Base-by-base conservation (phyloP, 306 rosid species). In the Leucaena leucocephala region DNA sequence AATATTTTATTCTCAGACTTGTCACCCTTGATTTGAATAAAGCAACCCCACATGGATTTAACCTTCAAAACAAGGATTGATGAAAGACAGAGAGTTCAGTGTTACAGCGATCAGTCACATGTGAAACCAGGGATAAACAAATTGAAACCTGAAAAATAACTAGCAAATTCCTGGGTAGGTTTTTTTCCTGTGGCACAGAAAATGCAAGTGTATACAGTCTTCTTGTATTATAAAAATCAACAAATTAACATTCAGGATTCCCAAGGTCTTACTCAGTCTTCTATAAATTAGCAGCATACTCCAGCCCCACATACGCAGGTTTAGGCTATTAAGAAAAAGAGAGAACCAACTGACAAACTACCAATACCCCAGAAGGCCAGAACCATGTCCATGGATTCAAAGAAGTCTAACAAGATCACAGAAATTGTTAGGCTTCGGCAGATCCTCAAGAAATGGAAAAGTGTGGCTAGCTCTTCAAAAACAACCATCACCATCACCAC, bases 361-460 rank as follows among this genome's bases (percentile, higher is more conserved):
- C 42, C 76, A 59, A 54, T 55, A 21, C 15, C 70, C 54, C 77
- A 64, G 38, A 58, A 74, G 61, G 43, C 75, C 48, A 76, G 43
- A 49, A 63, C 80, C 59, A 77, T 22, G 34, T 66, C 62, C 68
- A 91, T 89, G 92, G 95, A 92, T 83, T 78, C 86, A 72, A 92
- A 88, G 91, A 95, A 90, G 75, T 87, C 94, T 27, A 95, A 91
- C 92, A 95, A 88, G 85, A 95, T 95, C 83, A 88, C 91, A 68
- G 92, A 95, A 3, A 95, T 95, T 49, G 98, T 91, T 43, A 92
- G 98, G 82, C 98, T 95, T 86, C 95, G 86, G 67, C 97, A 92
- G 85, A 87, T 95, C 84, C 90, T 95, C 12, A 95, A 92, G 92
- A 95, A 91, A 75, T 92, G 98, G 98, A 90, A 95, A 86, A 95